These are phyloP conservation scores for Tuber melanosporum DNA, from an alignment of 495 filamentous ascomycete species.

Conservation along the genomic window DNA sequence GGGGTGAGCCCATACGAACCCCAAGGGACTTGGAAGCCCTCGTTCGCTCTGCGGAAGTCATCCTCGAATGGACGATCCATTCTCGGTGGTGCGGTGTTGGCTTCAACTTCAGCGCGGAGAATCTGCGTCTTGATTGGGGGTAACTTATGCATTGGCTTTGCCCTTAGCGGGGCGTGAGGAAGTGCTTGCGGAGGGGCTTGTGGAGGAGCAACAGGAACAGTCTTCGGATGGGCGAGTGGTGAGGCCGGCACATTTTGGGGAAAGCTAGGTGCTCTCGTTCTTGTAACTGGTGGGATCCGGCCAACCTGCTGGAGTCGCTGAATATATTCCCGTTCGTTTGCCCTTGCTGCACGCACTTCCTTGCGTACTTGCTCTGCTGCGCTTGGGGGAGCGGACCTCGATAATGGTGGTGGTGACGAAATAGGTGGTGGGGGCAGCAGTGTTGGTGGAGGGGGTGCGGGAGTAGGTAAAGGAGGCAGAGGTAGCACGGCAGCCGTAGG, in stretches of 20 bases:
- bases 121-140: constrained; percentile 33
- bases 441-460: constrained; percentile 30
- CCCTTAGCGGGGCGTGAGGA: constrained; percentile 4
- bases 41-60: constrained; percentile 27
- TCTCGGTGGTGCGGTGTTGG: constrained; percentile 29
- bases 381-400: constrained; percentile 11
- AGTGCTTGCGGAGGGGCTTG: constrained; percentile 7
- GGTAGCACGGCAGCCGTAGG: constrained; percentile 46
- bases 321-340: constrained; percentile 30
- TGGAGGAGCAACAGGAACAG: constrained; percentile 6
- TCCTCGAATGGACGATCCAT: constrained; percentile 33
- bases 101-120: constrained; percentile 27
- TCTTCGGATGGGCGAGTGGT: neutral
- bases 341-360: constrained; percentile 33
- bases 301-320: constrained; percentile 58
- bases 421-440: constrained; percentile 21
- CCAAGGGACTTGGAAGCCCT: constrained; percentile 40
- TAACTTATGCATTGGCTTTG: constrained; percentile 24
- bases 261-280: constrained; percentile 4
- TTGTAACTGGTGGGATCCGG: constrained; percentile 58
- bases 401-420: constrained; percentile 37
- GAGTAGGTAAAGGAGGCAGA: constrained; percentile 30
- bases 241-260: constrained; percentile 1
- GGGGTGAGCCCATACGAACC: constrained; percentile 30
- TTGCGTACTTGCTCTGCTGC: constrained; percentile 27